Conservation (phyloP, 2,329 filamentous ascomycete genomes). For the Exserohilum turcica region DNA sequence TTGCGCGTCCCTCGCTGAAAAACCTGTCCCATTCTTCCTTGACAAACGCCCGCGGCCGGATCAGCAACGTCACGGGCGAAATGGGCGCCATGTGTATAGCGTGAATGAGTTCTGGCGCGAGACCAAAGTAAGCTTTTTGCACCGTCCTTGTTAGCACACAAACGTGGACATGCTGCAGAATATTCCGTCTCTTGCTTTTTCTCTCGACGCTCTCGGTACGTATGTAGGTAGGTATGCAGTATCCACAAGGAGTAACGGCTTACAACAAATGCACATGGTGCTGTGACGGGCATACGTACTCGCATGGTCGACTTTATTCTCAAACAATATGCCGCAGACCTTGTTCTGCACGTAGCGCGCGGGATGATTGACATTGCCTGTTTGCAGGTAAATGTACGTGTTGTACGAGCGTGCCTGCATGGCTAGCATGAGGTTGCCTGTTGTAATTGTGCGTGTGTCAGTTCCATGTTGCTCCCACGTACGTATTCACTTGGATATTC, state of each 20-base stretch:
- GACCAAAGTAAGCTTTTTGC: slow-evolving; percentile 71
- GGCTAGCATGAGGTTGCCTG: slow-evolving; percentile 80
- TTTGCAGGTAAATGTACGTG: slow-evolving; percentile 81
- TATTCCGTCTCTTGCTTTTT: no score
- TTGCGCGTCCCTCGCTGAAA: slow-evolving; percentile 71
- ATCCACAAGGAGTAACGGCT: background rate
- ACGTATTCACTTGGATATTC: no score
- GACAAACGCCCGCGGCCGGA: slow-evolving; percentile 72
- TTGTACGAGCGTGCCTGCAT: slow-evolving; percentile 75
- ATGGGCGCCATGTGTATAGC: slow-evolving; percentile 85
- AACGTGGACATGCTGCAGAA: no score
- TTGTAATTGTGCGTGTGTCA: background rate
- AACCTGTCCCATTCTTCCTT: slow-evolving; percentile 68
- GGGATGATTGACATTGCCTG: slow-evolving; percentile 73
- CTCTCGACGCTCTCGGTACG: no score
- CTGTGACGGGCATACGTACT: slow-evolving; percentile 73
- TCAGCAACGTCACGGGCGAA: slow-evolving; percentile 69
- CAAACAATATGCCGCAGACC: slow-evolving; percentile 73
- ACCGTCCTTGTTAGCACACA: background rate
- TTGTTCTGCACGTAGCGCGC: slow-evolving; percentile 80
- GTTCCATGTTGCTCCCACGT: background rate
- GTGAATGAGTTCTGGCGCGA: slow-evolving; percentile 66
- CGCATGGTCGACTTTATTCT: slow-evolving; percentile 93
- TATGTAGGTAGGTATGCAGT: no score
- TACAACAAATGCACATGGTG: slow-evolving; percentile 49